A percentile compares a stretch with the other conserved stretches of the same genome.
Evolutionary conservation across 768 basidiomycete species (phyloP).

Genomic region (Chiua virens): DNA sequence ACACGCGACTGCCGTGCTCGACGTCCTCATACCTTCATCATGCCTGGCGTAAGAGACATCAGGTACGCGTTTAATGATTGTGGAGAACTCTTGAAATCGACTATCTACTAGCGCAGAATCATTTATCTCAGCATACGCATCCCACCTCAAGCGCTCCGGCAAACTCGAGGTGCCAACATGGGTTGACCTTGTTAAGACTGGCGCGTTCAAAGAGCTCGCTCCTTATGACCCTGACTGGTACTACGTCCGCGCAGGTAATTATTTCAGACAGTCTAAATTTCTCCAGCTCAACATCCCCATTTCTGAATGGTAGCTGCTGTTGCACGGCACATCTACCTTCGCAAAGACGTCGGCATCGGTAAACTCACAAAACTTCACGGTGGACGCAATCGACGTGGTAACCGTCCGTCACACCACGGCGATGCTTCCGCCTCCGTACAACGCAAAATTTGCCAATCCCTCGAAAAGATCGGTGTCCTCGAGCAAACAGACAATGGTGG

Average conservation of each 20-base stretch:
- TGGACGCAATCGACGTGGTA: conserved; percentile 91
- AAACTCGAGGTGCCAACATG: conserved; percentile 99
- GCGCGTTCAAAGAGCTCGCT: conserved; percentile 95
- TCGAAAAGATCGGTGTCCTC: conserved; percentile 98
- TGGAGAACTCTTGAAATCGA: conserved; percentile 15
- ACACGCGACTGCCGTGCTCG: conserved; percentile 51
- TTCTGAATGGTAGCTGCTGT: conserved; percentile 66
- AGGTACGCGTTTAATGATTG: conserved; percentile 42
- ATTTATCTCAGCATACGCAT: conserved; percentile 93
- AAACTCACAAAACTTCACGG: conserved; percentile 96
- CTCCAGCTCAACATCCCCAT: not conserved
- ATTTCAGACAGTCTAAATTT: not conserved
- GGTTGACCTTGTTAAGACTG: conserved; percentile 99
- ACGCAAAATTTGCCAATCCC: conserved; percentile 92
- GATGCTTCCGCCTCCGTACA: conserved; percentile 86
- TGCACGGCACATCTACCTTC: conserved; percentile 99
- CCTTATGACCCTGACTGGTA: conserved; percentile 99
- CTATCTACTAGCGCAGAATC: conserved; percentile 70
- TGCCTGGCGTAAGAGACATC: conserved; percentile 84
- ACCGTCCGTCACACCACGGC: conserved; percentile 94
- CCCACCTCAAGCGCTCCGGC: conserved; percentile 96
- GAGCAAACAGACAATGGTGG: conserved; percentile 94
- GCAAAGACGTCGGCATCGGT: conserved; percentile 94
- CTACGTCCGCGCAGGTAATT: conserved; percentile 95
- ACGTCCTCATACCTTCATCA: conserved; percentile 47